Percentiles rank a stretch among this genome's conserved stretches.
These are phyloP conservation scores for Ploettnerulaceae sp. DNA, from an alignment of 2,329 filamentous ascomycete genomes.

Conservation along the genomic window DNA sequence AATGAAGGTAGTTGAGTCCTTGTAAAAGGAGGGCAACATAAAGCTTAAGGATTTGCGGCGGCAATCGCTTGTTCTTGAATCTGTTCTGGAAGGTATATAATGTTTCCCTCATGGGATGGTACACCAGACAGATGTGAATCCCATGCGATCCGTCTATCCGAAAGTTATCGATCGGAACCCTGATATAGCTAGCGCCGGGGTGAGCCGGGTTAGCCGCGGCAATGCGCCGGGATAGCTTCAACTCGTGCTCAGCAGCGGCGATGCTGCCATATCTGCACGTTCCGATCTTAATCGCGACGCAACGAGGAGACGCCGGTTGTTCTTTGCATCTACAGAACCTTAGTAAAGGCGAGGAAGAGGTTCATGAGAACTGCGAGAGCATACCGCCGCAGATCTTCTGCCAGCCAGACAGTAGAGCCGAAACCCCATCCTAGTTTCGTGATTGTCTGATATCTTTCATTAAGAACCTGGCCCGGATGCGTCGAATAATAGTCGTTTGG, in stretches of 20 bases:
- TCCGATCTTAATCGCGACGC: neutral
- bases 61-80: neutral
- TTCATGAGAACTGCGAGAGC: neutral
- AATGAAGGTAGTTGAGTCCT: conserved; percentile 2
- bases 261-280: neutral
- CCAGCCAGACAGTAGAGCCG: conserved; percentile 1
- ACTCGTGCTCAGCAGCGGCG: neutral
- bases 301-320: neutral
- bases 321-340: neutral
- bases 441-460: conserved; percentile 1
- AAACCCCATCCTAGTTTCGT: conserved; percentile 1
- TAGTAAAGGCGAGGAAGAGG: neutral
- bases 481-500: neutral
- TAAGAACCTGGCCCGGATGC: neutral
- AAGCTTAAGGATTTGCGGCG: neutral
- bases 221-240: conserved; percentile 1
- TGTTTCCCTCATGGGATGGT: neutral
- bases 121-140: neutral
- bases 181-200: neutral
- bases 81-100: neutral
- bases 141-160: neutral
- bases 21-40: neutral
- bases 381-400: conserved; percentile 4
- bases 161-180: neutral
- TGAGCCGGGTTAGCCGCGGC: conserved; percentile 1